phyloP scores from a whole-genome alignment of 345 rosid species.

The Cardiospermum halicacabum region DNA sequence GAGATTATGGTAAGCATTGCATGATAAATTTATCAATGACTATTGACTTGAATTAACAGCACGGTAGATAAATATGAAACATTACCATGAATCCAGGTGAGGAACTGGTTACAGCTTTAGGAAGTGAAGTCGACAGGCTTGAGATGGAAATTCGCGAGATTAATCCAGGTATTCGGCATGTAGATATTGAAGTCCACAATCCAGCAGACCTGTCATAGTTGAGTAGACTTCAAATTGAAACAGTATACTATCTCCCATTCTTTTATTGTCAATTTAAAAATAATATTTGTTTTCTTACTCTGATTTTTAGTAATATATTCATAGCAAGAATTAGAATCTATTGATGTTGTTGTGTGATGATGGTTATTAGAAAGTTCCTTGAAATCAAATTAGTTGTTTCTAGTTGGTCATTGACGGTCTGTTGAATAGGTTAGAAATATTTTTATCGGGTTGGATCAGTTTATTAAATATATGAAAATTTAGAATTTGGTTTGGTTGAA shows the following conservation, averaged over 20 bases:
- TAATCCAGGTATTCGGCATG: slow-evolving; percentile 94
- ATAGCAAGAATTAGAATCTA: background rate
- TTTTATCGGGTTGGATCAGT: too few species aligned
- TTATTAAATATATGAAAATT: too few species aligned
- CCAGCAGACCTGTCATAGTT: slow-evolving; percentile 43
- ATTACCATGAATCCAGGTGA: slow-evolving; percentile 58
- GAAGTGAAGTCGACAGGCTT: slow-evolving; percentile 95
- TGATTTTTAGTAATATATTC: background rate
- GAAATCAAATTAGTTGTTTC: too few species aligned
- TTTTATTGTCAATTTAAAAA: background rate
- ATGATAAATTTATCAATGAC: background rate
- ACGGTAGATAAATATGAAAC: background rate
- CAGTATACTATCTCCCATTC: background rate
- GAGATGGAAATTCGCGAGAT: slow-evolving; percentile 93
- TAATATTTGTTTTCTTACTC: background rate
- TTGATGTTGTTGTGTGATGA: too few species aligned
- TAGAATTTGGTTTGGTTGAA: too few species aligned
- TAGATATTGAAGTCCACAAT: slow-evolving; percentile 97
- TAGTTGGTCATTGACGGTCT: too few species aligned
- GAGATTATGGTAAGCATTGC: slow-evolving; percentile 61
- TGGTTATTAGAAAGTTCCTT: too few species aligned
- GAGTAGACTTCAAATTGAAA: slow-evolving; percentile 6
- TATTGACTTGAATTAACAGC: background rate
- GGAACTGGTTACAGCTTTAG: slow-evolving; percentile 96
- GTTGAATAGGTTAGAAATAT: too few species aligned